Evolutionary conservation across 208 protist genomes (phyloP), one percentile per base, ranked within the genome.

Genomic region (Leishmania amazonensis): DNA sequence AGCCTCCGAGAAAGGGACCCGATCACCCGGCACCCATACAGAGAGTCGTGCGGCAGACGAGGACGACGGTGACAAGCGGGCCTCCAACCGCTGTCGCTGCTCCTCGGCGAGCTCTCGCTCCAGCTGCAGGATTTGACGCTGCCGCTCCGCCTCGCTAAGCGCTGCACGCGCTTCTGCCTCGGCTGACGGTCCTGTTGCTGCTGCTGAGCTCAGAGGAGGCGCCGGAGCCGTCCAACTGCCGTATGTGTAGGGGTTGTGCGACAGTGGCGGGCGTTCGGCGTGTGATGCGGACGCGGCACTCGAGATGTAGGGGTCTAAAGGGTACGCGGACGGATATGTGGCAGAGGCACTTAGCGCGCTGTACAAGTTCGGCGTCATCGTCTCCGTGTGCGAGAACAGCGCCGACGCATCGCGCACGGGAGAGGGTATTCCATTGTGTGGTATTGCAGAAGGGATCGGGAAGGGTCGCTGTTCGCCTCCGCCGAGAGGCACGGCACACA

Each of bases 71-170:
- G 81, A 64, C 31, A 88, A 65, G 40, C 83, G 65, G 17, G 71
- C 67, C 64, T 67, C 79, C 51, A 88, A 51, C 8, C 81, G 78
- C 42, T 81, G 71, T 15, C 84, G 68, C 80, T 90, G 80, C 74
- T 78, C 75, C 78, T 81, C 81, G 0, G 79, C 76, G 21, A 88
- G 77, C 49, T 76, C 67, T 78, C 73, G 47, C 53, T 88, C 84
- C 53, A 86, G 67, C 31, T 83, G 53, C 8, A 90, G 76, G 47
- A 81, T 70, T 62, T 73, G 76, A 47, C 84, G 80, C 51, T 82
- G 81, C 78, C 76, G 65, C 74, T 84, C 84, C 17, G 83, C 83
- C 6, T 77, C 75, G 3, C 38, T 8, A 17, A 79, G 78, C 7
- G 74, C 78, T 3, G 64, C 64, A 21, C 67, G 49, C 0, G 58